Evolutionary conservation across 768 basidiomycete genomes (phyloP).

Genomic region (Boletus coccyginus): DNA sequence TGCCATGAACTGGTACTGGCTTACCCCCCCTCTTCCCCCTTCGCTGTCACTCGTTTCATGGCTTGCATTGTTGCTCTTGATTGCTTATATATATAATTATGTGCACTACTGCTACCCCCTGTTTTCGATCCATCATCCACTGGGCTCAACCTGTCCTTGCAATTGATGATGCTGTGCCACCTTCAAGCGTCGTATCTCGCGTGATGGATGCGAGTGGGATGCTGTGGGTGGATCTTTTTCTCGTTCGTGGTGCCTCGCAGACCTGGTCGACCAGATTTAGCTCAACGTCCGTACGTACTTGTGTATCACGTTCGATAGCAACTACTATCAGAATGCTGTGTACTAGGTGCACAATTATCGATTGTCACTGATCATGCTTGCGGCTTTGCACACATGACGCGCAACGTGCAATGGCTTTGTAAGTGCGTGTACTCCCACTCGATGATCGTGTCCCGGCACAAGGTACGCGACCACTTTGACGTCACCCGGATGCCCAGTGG

Average conservation of each 20-base stretch:
- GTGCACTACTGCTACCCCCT: conserved; percentile 3
- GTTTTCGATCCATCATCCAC: conserved; percentile 3
- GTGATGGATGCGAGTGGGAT: neutral
- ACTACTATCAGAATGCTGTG: neutral
- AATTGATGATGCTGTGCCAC: neutral
- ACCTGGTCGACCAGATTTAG: neutral
- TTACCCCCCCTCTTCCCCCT: conserved; percentile 2
- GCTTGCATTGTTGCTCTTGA: neutral
- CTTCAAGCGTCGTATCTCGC: neutral
- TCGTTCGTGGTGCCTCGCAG: too few species aligned
- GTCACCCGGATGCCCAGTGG: neutral
- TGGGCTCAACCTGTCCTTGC: neutral
- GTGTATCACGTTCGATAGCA: neutral
- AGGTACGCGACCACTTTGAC: neutral
- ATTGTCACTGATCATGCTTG: neutral
- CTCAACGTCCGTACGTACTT: neutral
- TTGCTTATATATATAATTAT: neutral
- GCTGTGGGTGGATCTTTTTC: neutral
- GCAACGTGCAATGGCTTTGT: neutral
- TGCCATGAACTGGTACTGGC: conserved; percentile 17
- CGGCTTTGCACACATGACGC: neutral
- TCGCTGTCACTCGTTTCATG: conserved; percentile 16
- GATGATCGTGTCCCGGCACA: neutral
- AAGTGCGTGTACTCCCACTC: too few species aligned
- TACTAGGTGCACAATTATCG: too few species aligned